These are phyloP conservation scores for Gyromitra esculenta DNA, from an alignment of 2,329 filamentous ascomycete species.

Conservation along the genomic window DNA sequence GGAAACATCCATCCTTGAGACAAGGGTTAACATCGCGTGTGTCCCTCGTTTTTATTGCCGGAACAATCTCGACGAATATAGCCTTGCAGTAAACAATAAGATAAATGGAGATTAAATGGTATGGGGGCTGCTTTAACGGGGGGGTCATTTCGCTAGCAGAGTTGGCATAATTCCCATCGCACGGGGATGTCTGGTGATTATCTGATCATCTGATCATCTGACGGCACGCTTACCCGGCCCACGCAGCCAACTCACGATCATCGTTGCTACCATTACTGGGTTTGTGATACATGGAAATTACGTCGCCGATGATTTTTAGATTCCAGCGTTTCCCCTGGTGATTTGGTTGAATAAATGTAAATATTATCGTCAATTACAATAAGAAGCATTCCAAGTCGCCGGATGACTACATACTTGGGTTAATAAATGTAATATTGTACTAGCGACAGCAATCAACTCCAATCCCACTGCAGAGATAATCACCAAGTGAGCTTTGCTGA, in stretches of 20 bases:
- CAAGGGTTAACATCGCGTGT: slow-evolving; percentile 12
- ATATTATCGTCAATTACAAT: too few species aligned
- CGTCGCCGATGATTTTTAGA: too few species aligned
- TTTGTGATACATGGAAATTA: too few species aligned
- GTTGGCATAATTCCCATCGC: not conserved
- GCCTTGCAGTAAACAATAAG: slow-evolving; percentile 4
- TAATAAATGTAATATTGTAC: not conserved
- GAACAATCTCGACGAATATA: slow-evolving; percentile 4
- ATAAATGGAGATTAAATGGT: not conserved
- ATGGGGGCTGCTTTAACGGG: slow-evolving; percentile 1
- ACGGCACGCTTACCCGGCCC: slow-evolving; percentile 3
- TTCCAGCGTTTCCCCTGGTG: too few species aligned
- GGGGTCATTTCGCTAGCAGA: too few species aligned
- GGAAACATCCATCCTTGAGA: slow-evolving; percentile 2
- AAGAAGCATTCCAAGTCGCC: too few species aligned
- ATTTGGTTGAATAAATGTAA: too few species aligned
- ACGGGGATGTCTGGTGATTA: not conserved
- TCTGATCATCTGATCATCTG: slow-evolving; percentile 1
- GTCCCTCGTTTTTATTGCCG: not conserved
- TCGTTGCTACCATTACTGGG: not conserved
- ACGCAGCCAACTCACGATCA: not conserved
- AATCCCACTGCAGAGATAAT: not conserved
- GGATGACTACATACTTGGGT: not conserved
- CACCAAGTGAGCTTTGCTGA: not conserved
- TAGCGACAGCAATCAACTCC: not conserved